Evolutionary conservation across 2,329 filamentous ascomycete genomes (phyloP), one percentile per base, ranked within the genome.

Genomic region (Macroventuria anomochaeta): DNA sequence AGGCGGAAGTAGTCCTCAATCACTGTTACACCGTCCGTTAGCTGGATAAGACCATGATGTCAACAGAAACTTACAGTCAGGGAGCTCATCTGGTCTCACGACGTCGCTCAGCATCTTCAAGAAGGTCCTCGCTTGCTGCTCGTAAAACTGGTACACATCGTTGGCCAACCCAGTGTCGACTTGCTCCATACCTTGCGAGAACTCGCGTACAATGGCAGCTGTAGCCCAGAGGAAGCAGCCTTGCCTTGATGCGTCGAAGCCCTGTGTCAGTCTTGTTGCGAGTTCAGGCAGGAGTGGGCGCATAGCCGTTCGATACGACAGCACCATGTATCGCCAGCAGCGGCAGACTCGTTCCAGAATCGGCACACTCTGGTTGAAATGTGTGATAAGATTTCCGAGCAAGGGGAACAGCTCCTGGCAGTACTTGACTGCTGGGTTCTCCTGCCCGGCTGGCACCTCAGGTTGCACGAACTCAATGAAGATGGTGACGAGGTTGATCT

Each of bases 171-270:
- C 80, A 43, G 88, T 83, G 48, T 93, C 88, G 17, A 97, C 90
- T 56, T 90, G 86, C 64, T 96, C 92, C 34, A 90, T 86, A 34
- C 93, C 92, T 65, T 96, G 91, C 0, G 91, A 95, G 71, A 97
- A 99, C 74, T 99, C 95, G 54, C 95, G 89, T 25, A 99, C 84
- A 58, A 99, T 96, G 7, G 93, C 91, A 61, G 93, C 90, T 2
- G 93, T 97, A 1, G 95, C 93, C 95, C 95, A 99, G n/a, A 99
- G 81, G 82, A 99, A 99, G 73, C 93, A 97, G 11, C 95, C 95
- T 76, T 99, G 93, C 56, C 88, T 85, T 10, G 93, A 97, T 15
- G 85, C 83, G 49, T 89, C 84, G 72, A 99, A 99, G 4, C 93
- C 93, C 59, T 83, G 83, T 1, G 91, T 91, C 52, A 99, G 84